Evolutionary conservation across 176 grass and related monocot species (phyloP).

Genomic region (Paspalum notatum): DNA sequence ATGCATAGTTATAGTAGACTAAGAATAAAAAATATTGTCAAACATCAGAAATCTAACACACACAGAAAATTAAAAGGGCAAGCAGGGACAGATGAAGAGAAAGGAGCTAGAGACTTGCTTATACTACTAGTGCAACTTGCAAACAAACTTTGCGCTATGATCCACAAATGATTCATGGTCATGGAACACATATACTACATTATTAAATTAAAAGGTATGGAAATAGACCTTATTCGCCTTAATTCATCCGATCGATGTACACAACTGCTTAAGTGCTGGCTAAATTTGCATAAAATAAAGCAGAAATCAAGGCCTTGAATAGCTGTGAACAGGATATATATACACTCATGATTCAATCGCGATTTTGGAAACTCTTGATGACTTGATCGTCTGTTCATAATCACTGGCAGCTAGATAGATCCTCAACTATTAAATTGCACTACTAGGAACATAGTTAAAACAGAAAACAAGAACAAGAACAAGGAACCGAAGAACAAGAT

Average conservation of each 20-base stretch:
- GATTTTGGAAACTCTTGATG: neutral
- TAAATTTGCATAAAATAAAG: slow-evolving; percentile 33
- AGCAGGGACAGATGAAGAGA: neutral
- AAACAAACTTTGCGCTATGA: neutral
- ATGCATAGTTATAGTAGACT: neutral
- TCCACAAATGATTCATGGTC: neutral
- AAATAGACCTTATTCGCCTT: neutral
- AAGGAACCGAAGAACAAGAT: slow-evolving; percentile 30
- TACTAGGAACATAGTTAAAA: neutral
- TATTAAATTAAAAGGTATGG: neutral
- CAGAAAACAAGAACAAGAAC: neutral
- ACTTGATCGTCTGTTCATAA: neutral
- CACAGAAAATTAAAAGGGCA: neutral
- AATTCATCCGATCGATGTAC: slow-evolving; percentile 24
- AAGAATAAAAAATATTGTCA: neutral
- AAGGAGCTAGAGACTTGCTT: neutral
- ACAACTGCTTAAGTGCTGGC: neutral
- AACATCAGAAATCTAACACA: neutral
- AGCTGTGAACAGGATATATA: neutral
- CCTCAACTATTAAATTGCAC: neutral
- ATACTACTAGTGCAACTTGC: neutral
- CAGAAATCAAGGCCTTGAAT: neutral
- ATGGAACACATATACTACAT: neutral
- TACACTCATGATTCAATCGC: neutral
- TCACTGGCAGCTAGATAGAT: slow-evolving; percentile 7